Evolutionary conservation across 164 flowering plant genomes (phyloP), one percentile per base, ranked within the genome.

Genomic region (Nymphaea thermarum): DNA sequence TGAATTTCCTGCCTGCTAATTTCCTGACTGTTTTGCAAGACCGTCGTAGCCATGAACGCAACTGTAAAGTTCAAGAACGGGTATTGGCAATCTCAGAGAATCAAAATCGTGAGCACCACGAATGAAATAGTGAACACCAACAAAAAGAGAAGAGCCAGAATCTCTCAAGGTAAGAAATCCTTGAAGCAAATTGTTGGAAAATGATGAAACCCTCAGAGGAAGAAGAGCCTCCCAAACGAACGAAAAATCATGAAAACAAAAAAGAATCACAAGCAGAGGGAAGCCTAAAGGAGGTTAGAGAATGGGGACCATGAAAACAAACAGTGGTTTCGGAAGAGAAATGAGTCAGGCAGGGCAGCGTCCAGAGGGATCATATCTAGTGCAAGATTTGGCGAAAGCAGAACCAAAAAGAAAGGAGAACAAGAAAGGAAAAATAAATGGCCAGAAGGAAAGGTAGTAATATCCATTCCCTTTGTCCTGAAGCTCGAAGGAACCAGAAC

Each of bases 1-100:
- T 90, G 84, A 62, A 89, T 79, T 63, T 87, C 91, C 68, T 86
- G 70, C 69, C 83, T 82, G 69, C 77, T 84, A 14, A 81, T 77
- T 71, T 84, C 87, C 66, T 72, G 68, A 73, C 60, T 62, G 72
- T 68, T 68, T n/a, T 68, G 78, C 44, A 77, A 78, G 64, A 73
- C 74, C 67, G 73, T 80, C 45, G 79, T 57, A 44, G 85, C 86
- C 85, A 84, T 84, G 72, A 66, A 51, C 14, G 14, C 14, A 8
- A 47, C 57, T 8, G 57, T 51, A 8, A 15, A 51, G 14, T 51
- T 51, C 5, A 15, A 2, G 57, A 51, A 51, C 5, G 55, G 55
- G 2, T 47, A 47, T 6, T 47, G 55, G 12, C 2, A 47, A 47
- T 47, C 12, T 47, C 55, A 47, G 55, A 47, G 57, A 51, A 10